These are phyloP conservation scores for Parachaetomium inaequale DNA, from an alignment of 495 filamentous ascomycete species.

Conservation along the genomic window DNA sequence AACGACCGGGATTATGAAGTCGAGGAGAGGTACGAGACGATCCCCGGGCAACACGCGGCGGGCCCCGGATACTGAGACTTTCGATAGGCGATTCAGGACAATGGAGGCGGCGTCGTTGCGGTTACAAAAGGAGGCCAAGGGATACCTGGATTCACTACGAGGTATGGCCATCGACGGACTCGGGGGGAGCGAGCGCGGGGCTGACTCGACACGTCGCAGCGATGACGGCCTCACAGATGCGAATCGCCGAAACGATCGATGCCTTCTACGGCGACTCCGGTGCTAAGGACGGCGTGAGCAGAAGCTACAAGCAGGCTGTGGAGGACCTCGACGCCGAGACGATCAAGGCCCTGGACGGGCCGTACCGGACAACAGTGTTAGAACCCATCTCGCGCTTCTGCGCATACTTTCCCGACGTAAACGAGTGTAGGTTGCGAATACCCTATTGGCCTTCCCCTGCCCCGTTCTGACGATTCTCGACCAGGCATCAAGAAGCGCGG, in stretches of 20 bases:
- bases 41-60: not conserved
- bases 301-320: conserved; percentile 96
- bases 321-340: conserved; percentile 97
- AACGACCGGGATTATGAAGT: conserved; percentile 98
- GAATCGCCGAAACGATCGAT: conserved; percentile 98
- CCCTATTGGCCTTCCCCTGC: not conserved
- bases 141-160: conserved; percentile 91
- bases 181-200: not conserved
- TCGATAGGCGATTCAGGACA: conserved; percentile 76
- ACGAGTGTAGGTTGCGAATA: conserved; percentile 66
- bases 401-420: conserved; percentile 98
- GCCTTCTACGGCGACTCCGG: conserved; percentile 98
- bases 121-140: conserved; percentile 95
- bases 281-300: conserved; percentile 86
- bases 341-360: conserved; percentile 96
- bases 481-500: conserved; percentile 94
- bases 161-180: conserved; percentile 45
- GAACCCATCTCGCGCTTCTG: conserved; percentile 95
- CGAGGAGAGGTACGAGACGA: conserved; percentile 70
- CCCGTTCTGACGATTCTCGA: not conserved
- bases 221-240: conserved; percentile 99
- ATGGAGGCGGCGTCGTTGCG: conserved; percentile 92
- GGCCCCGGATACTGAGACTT: conserved; percentile 7
- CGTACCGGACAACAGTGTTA: conserved; percentile 88
- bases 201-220: conserved; percentile 46